Evolutionary conservation across 2,329 filamentous ascomycete species (phyloP).

Genomic region (Colletotrichum lindemuthianum): DNA sequence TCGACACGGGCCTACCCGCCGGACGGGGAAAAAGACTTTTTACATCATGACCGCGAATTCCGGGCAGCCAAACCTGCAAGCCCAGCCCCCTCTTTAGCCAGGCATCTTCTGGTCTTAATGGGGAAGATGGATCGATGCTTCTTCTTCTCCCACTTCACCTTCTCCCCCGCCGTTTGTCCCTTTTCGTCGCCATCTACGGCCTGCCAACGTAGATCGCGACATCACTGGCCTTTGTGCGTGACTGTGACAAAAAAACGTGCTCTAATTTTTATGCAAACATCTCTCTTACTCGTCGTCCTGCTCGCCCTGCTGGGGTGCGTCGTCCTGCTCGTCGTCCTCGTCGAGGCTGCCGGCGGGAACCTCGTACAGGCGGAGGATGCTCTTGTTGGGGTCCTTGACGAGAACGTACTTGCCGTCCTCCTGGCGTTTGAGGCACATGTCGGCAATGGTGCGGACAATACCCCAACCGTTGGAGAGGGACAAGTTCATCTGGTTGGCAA

Average conservation of each 20-base stretch:
- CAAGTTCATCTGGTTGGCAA: constrained; percentile 97
- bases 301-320: constrained; percentile 59
- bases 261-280: constrained; percentile 17
- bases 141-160: neutral
- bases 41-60: constrained; percentile 32
- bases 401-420: constrained; percentile 82
- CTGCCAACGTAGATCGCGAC: neutral
- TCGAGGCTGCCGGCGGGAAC: constrained; percentile 90
- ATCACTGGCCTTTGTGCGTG: neutral
- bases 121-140: neutral
- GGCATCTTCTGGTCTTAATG: constrained; percentile 8
- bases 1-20: constrained; percentile 31
- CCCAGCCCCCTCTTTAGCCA: constrained; percentile 21
- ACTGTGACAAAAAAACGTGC: neutral
- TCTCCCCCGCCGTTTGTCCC: neutral
- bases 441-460: constrained; percentile 96
- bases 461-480: constrained; percentile 98
- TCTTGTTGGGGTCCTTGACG: constrained; percentile 95
- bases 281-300: constrained; percentile 45
- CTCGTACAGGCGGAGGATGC: constrained; percentile 90
- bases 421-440: constrained; percentile 84
- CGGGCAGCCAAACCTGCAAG: constrained; percentile 27
- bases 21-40: constrained; percentile 33
- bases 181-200: neutral
- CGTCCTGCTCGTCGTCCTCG: constrained; percentile 82